A percentile compares a stretch with the other conserved stretches of the same genome.
Conservation (phyloP, 2,329 filamentous ascomycete genomes). For the Chaetomium globosum region DNA sequence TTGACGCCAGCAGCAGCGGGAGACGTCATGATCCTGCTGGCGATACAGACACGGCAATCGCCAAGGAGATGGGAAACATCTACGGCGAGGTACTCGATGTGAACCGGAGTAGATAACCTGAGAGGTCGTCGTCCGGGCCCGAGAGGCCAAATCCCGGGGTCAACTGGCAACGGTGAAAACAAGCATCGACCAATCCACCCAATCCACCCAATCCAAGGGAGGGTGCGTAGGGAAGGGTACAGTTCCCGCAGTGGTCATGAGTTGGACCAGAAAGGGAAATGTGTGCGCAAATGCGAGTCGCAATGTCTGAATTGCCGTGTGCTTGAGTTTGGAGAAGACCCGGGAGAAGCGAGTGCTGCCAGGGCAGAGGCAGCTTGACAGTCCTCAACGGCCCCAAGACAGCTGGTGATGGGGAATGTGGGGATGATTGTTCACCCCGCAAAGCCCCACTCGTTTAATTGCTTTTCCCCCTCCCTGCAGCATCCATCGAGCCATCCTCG, state of each 20-base stretch:
- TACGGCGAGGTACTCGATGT: neutral
- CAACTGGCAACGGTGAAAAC: neutral
- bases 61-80: conserved; percentile 1
- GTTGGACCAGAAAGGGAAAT: too few species aligned
- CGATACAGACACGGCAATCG: conserved; percentile 2
- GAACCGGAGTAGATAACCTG: neutral
- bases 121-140: neutral
- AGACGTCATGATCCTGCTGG: conserved; percentile 30
- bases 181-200: neutral
- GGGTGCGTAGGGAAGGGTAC: conserved; percentile 1
- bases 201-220: neutral
- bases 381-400: neutral
- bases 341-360: neutral
- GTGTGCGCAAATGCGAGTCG: neutral
- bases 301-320: neutral
- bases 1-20: conserved; percentile 35
- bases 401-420: neutral
- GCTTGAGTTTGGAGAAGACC: neutral
- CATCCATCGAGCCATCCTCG: neutral
- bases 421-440: conserved; percentile 32
- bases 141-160: neutral
- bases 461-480: conserved; percentile 14
- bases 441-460: conserved; percentile 22
- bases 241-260: neutral
- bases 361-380: neutral